Base-by-base conservation (phyloP, 805 yeast genomes). In the Candida odintsovae region DNA sequence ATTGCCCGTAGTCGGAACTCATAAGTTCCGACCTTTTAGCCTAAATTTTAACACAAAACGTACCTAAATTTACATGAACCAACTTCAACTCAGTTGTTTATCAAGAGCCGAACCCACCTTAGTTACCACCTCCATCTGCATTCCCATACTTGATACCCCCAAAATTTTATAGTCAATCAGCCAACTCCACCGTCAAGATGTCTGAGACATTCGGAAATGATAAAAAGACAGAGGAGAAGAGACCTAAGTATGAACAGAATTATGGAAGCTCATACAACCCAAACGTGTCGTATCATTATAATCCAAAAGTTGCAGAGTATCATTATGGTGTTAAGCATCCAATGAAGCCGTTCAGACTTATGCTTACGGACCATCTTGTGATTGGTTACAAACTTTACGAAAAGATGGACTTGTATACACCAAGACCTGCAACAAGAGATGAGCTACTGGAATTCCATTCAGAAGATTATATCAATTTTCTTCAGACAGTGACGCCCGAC, bases 381-480 rank as follows among this genome's bases (percentile, higher is more conserved):
- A 92, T 94, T 96, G 90, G 92, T 69, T 94, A 94, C 66, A 98
- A 97, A 1, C 76, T 94, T 44, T 90, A 94, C 71, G 89, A 90
- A 67, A 86, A 92, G 68, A 92, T 94, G 97, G 98, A 94, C 64
- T 88, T 94, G 23, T 54, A 68, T 63, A 78, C 97, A 43, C 97
- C 98, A 38, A 90, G 90, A 66, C 97, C 98, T 1, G 99, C 99
- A 37, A 90, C 98, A 16, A 86, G 88, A 63, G 96, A 92, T 67
- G 99, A 94, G 62, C 89, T 94, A 96, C 86, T 96, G 58, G 97
- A 92, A 68, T 92, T 94, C 68, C 99, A 94, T 66, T 89, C 98
- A 3, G 98, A 94, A 66, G 99, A 94, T 66, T 94, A 94, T 65
- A 84, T 94, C 49, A 97, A 94, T 65, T 94, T 94, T 62, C 69